Evolutionary conservation across 2,329 filamentous ascomycete genomes (phyloP).

Genomic region (Endoconidiophora polonica): DNA sequence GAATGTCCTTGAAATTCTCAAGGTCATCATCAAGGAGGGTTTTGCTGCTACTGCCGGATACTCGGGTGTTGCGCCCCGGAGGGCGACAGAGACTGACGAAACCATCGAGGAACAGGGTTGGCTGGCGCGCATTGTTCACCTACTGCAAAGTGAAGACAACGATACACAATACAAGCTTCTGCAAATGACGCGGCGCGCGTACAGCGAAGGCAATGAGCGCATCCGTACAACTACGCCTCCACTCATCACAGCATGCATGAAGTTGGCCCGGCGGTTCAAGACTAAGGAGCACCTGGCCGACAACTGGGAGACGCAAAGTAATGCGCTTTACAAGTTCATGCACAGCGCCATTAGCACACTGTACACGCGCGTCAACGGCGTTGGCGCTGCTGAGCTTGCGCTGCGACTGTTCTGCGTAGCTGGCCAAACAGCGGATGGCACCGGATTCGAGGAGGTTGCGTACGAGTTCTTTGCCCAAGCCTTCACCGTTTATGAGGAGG

Average conservation of each 20-base stretch:
- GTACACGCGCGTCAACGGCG: constrained; percentile 64
- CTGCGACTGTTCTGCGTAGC: constrained; percentile 81
- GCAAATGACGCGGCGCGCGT: constrained; percentile 73
- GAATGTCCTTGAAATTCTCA: constrained; percentile 72
- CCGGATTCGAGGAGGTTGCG: constrained; percentile 82
- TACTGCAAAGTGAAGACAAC: constrained; percentile 70
- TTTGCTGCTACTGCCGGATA: constrained; percentile 72
- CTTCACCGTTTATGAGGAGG: constrained; percentile 95
- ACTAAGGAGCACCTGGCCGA: constrained; percentile 66
- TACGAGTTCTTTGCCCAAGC: constrained; percentile 98
- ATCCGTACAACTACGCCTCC: constrained; percentile 93
- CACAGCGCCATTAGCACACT: constrained; percentile 74
- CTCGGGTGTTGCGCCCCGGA: constrained; percentile 60
- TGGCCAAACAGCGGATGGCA: constrained; percentile 83
- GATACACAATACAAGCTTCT: constrained; percentile 89
- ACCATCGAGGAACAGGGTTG: constrained; percentile 96
- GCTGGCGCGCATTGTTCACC: constrained; percentile 81
- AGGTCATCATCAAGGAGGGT: constrained; percentile 86
- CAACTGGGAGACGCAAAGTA: constrained; percentile 47
- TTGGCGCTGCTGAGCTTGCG: constrained; percentile 70
- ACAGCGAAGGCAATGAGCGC: constrained; percentile 80
- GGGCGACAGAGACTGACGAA: constrained; percentile 76
- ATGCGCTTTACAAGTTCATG: constrained; percentile 86
- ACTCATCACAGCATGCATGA: constrained; percentile 75
- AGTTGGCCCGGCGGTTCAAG: constrained; percentile 79